Evolutionary conservation across 345 rosid genomes (phyloP).

Genomic region (Linum trigynum): DNA sequence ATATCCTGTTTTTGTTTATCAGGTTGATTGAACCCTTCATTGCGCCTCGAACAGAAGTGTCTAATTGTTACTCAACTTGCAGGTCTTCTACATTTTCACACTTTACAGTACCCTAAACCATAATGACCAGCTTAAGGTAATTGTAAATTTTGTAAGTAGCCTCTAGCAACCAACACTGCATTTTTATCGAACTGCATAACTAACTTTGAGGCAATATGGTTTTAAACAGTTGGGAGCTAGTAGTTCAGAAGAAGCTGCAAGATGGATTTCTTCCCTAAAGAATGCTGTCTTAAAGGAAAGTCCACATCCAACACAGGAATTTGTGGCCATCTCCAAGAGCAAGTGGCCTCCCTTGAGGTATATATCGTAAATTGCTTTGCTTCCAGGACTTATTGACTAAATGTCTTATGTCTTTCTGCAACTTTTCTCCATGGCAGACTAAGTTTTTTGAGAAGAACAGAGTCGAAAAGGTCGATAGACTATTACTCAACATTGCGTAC

Average conservation of each 20-base stretch:
- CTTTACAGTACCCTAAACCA: slow-evolving; percentile 60
- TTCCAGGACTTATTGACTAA: neutral
- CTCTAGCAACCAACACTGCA: neutral
- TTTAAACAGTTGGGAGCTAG: slow-evolving; percentile 67
- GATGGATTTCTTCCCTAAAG: slow-evolving; percentile 67
- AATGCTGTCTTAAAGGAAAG: slow-evolving; percentile 62
- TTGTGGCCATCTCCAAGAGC: slow-evolving; percentile 44
- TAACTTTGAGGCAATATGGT: slow-evolving; percentile 8
- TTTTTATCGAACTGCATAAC: neutral
- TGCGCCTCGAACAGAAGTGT: neutral
- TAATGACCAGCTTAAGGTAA: slow-evolving; percentile 74
- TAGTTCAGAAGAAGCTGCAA: slow-evolving; percentile 91
- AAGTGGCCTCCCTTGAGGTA: slow-evolving; percentile 47
- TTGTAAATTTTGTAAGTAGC: neutral
- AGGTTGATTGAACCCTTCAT: no score
- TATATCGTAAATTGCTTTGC: neutral
- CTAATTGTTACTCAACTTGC: slow-evolving; percentile 20
- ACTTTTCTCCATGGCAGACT: slow-evolving; percentile 9
- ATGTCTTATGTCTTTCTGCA: neutral
- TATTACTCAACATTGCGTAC: slow-evolving; percentile 36
- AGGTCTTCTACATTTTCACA: slow-evolving; percentile 82
- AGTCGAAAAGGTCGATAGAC: slow-evolving; percentile 38
- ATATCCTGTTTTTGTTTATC: neutral
- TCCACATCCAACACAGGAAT: slow-evolving; percentile 36
- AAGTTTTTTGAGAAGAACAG: slow-evolving; percentile 32